Evolutionary conservation across 352 stramenopile genomes (phyloP).

Genomic region (Globisporangium iwayamae): DNA sequence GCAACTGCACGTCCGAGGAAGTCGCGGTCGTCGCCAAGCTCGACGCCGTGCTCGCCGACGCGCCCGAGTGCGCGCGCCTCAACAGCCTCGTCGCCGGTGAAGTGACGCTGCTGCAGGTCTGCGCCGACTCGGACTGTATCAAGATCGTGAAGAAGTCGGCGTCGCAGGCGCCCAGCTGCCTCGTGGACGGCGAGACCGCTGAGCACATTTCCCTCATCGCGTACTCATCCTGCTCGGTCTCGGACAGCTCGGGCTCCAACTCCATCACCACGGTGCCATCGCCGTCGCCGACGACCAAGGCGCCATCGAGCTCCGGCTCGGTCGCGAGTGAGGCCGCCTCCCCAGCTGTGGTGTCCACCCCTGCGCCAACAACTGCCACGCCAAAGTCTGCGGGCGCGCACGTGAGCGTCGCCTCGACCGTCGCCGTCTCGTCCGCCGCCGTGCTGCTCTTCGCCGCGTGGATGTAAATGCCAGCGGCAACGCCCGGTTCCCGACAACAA

Average conservation of each 20-base stretch:
- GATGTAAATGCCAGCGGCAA: slow-evolving; percentile 3
- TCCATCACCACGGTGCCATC: neutral
- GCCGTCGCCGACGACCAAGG: neutral
- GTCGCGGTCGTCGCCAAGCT: slow-evolving; percentile 6
- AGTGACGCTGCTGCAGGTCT: slow-evolving; percentile 15
- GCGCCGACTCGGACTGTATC: slow-evolving; percentile 13
- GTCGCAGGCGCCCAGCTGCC: slow-evolving; percentile 9
- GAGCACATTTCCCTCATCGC: slow-evolving; percentile 15
- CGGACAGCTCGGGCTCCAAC: neutral
- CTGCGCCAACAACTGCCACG: slow-evolving; percentile 4
- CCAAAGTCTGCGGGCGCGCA: neutral
- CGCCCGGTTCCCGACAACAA: neutral
- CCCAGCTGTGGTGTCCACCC: neutral
- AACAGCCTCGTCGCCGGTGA: slow-evolving; percentile 16
- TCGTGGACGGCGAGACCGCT: slow-evolving; percentile 9
- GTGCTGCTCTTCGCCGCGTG: slow-evolving; percentile 13
- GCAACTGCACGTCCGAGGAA: slow-evolving; percentile 15
- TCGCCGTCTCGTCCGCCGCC: slow-evolving; percentile 6
- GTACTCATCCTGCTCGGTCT: slow-evolving; percentile 10
- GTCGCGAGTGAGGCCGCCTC: slow-evolving; percentile 1
- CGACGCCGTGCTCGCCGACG: slow-evolving; percentile 11
- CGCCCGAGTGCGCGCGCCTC: slow-evolving; percentile 13
- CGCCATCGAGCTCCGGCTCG: neutral
- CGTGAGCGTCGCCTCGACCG: neutral
- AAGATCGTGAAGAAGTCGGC: slow-evolving; percentile 16